phyloP scores from a whole-genome alignment of 2,329 filamentous ascomycete genomes.

The Fusarium nurragi region DNA sequence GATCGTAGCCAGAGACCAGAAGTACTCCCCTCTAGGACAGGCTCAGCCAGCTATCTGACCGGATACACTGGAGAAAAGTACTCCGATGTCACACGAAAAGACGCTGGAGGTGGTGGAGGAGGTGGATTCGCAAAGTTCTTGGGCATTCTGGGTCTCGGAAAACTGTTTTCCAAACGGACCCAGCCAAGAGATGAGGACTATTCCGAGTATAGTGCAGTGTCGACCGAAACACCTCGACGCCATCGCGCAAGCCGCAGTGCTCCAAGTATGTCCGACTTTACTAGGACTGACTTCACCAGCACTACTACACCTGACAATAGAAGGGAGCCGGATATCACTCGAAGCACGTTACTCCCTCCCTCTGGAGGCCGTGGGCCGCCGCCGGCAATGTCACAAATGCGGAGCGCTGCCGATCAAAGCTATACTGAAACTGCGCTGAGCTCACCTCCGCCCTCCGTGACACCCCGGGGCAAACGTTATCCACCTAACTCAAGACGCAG shows the following conservation, averaged over 20 bases:
- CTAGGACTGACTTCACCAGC: constrained; percentile 48
- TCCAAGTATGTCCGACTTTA: constrained; percentile 55
- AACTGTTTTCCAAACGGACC: constrained; percentile 64
- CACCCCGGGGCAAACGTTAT: constrained; percentile 59
- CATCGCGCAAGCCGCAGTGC: constrained; percentile 51
- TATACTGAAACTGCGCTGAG: constrained; percentile 53
- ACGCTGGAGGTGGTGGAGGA: constrained; percentile 38
- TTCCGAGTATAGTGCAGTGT: constrained; percentile 71
- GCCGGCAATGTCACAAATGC: constrained; percentile 55
- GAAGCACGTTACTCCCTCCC: constrained; percentile 58
- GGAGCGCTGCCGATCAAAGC: constrained; percentile 59
- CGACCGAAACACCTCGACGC: constrained; percentile 67
- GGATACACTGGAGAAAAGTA: constrained; percentile 64
- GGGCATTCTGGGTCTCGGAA: constrained; percentile 66
- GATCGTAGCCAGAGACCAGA: constrained; percentile 56
- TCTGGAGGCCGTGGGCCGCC: constrained; percentile 53
- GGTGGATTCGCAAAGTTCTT: constrained; percentile 70
- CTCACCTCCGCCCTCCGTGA: constrained; percentile 53
- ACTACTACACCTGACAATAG: constrained; percentile 47
- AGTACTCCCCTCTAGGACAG: constrained; percentile 61
- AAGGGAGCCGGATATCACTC: constrained; percentile 42
- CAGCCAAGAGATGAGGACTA: constrained; percentile 66
- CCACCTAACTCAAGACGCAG: constrained; percentile 56
- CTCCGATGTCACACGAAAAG: constrained; percentile 57
- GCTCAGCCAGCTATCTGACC: constrained; percentile 68